Evolutionary conservation across 495 filamentous ascomycete species (phyloP).

Genomic region (Clavariopsis aquatica): DNA sequence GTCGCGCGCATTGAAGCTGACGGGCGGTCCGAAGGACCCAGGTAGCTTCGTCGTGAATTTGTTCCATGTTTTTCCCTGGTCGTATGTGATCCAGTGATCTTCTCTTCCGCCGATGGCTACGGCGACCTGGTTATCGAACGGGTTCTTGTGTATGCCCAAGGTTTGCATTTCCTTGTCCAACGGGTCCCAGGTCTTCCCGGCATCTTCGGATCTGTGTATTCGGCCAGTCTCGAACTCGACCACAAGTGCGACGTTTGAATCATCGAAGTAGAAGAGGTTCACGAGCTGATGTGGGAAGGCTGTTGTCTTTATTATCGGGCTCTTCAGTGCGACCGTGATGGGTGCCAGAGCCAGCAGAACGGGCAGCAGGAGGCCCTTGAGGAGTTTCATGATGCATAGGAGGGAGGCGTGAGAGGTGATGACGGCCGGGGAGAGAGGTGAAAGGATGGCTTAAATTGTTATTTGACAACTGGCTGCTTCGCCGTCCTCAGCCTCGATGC

Average conservation of each 20-base stretch:
- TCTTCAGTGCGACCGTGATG: conserved; percentile 46
- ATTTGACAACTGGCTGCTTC: conserved; percentile 30
- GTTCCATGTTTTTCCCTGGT: conserved; percentile 78
- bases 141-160: conserved; percentile 66
- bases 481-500: conserved; percentile 29
- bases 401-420: background rate
- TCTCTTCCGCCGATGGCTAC: conserved; percentile 73
- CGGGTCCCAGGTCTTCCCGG: conserved; percentile 70
- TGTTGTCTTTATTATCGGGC: conserved; percentile 54
- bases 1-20: conserved; percentile 80
- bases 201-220: conserved; percentile 73
- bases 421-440: conserved; percentile 5
- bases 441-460: conserved; percentile 2
- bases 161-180: conserved; percentile 61
- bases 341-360: conserved; percentile 36
- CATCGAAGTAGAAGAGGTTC: conserved; percentile 82
- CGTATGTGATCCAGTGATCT: conserved; percentile 75
- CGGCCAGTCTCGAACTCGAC: conserved; percentile 57
- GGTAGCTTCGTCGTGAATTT: conserved; percentile 62
- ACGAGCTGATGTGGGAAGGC: conserved; percentile 62
- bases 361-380: conserved; percentile 40
- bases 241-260: conserved; percentile 74
- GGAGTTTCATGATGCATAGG: conserved; percentile 39
- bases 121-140: conserved; percentile 73
- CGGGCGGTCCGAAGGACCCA: conserved; percentile 50